A percentile compares a stretch with the other conserved stretches of the same genome.
phyloP scores from a whole-genome alignment of 208 protist species.

The Leishmania mexicana region DNA sequence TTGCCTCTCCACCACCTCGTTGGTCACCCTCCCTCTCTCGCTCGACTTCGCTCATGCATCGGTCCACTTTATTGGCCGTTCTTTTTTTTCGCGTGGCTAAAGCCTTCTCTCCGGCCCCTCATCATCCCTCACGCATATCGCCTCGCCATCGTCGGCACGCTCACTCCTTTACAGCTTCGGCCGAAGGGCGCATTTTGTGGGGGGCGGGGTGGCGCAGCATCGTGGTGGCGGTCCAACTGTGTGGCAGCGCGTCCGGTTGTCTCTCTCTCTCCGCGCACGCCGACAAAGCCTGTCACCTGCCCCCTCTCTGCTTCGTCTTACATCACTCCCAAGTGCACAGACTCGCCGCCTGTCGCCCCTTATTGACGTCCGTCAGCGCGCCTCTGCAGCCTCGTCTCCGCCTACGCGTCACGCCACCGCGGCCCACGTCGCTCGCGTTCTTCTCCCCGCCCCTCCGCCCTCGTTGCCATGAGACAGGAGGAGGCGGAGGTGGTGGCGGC shows the following conservation, averaged over 20 bases:
- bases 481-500: no score
- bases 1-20: background rate
- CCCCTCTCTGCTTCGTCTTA: background rate
- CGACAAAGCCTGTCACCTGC: background rate
- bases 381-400: background rate
- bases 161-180: background rate
- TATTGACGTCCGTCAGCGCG: background rate
- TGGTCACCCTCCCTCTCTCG: background rate
- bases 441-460: background rate
- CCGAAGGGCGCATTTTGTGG: background rate
- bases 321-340: background rate
- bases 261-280: background rate
- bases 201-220: background rate
- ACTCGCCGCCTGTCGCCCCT: background rate
- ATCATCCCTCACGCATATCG: background rate
- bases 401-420: background rate
- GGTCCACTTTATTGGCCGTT: no score
- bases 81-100: background rate
- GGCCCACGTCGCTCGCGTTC: background rate
- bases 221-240: background rate
- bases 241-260: background rate
- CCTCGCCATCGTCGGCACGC: background rate
- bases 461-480: background rate
- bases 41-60: background rate
- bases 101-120: background rate